Evolutionary conservation across 495 filamentous ascomycete species (phyloP).

Genomic region (Friedmanniomyces simplex): DNA sequence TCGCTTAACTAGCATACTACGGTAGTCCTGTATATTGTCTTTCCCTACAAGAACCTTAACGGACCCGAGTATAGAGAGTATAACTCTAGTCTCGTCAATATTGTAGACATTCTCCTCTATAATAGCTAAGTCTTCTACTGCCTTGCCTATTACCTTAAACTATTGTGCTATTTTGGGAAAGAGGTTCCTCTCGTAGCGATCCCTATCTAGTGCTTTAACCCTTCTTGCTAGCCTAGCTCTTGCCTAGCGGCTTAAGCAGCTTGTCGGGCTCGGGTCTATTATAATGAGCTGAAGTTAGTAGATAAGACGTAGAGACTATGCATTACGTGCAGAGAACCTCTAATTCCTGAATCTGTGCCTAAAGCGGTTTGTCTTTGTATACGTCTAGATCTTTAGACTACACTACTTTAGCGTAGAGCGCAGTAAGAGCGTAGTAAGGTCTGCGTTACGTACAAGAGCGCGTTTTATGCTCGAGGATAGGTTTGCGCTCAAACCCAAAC

Average conservation of each 20-base stretch:
- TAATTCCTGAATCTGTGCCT: no score
- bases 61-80: slow-evolving; percentile 11
- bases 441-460: no score
- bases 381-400: no score
- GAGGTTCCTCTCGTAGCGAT: background rate
- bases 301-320: no score
- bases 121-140: slow-evolving; percentile 3
- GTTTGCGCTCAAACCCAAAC: no score
- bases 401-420: no score
- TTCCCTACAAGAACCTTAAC: slow-evolving; percentile 15
- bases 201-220: background rate
- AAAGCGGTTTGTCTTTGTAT: no score
- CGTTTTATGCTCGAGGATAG: no score
- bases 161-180: background rate
- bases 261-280: no score
- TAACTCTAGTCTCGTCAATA: slow-evolving; percentile 10
- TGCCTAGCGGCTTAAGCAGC: background rate
- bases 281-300: no score
- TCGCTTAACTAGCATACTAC: slow-evolving; percentile 9
- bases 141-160: background rate
- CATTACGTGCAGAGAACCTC: no score
- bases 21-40: slow-evolving; percentile 7
- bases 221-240: background rate
- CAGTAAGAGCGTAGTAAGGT: no score
- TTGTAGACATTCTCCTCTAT: slow-evolving; percentile 15